phyloP scores from a whole-genome alignment of 768 basidiomycete genomes.

The Auricularia auricula-judae region DNA sequence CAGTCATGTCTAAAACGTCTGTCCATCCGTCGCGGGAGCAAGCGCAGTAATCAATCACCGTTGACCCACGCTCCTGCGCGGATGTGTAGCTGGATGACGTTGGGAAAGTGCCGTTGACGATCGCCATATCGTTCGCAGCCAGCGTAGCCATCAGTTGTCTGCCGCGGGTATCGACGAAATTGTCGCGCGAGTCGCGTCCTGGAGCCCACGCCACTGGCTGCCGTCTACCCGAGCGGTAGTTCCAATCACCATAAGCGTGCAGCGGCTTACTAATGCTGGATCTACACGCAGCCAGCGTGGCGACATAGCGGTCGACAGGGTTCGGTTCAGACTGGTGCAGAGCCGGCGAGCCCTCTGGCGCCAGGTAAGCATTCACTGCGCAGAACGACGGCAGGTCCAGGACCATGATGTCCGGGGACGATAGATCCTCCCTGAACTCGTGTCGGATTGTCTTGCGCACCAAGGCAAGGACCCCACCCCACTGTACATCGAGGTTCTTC shows the following conservation, averaged over 20 bases:
- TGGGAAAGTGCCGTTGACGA: not conserved
- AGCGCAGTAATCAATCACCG: not conserved
- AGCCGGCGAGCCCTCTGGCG: not conserved
- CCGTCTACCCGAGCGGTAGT: not conserved
- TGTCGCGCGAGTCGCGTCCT: not conserved
- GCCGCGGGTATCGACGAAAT: not conserved
- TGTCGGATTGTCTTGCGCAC: not conserved
- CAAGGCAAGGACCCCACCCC: not conserved
- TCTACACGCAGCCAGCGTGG: not conserved
- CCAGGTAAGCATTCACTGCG: not conserved
- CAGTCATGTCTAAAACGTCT: too few species aligned
- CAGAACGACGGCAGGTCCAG: not conserved
- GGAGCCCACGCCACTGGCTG: not conserved
- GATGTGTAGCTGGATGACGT: not conserved
- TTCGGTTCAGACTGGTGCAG: not conserved
- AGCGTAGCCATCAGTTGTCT: not conserved
- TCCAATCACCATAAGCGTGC: not conserved
- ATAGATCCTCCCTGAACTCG: not conserved
- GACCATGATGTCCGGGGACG: not conserved
- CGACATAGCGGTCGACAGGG: not conserved
- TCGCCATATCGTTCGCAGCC: not conserved
- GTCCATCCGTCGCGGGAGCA: not conserved
- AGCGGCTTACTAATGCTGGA: not conserved
- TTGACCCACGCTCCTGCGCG: not conserved
- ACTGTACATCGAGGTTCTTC: not conserved